Percentiles rank a stretch among this genome's conserved stretches.
Conservation (phyloP, 441 rosid genomes). For the Viola pubescens region DNA sequence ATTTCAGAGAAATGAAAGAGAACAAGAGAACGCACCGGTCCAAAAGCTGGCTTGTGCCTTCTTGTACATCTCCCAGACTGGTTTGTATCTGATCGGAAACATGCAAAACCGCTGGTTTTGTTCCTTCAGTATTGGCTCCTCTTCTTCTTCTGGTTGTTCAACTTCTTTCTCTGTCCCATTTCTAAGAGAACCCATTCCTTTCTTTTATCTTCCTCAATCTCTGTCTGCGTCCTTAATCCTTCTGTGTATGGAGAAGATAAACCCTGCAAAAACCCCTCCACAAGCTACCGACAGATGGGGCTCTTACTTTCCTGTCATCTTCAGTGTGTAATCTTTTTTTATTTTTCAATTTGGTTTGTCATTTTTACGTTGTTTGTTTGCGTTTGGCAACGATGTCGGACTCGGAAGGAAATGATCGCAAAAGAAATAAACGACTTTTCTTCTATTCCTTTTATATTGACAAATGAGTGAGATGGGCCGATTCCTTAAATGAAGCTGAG, state of each 20-base stretch:
- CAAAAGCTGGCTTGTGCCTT: constrained; percentile 92
- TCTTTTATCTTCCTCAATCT: not conserved
- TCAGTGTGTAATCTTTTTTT: no score
- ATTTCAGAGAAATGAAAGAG: not conserved
- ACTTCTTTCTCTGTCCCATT: constrained; percentile 21
- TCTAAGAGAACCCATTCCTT: constrained; percentile 44
- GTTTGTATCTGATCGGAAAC: constrained; percentile 69
- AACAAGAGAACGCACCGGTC: constrained; percentile 47
- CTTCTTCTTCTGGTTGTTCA: constrained; percentile 23
- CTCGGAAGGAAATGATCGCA: no score
- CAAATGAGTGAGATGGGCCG: no score
- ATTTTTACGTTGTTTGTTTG: no score
- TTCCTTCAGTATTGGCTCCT: constrained; percentile 57
- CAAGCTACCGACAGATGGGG: not conserved
- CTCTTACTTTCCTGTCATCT: not conserved
- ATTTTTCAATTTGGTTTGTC: not conserved
- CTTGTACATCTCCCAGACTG: constrained; percentile 92
- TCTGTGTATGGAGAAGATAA: constrained; percentile 6
- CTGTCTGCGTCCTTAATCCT: not conserved
- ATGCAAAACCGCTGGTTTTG: constrained; percentile 84
- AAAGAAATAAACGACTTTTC: no score
- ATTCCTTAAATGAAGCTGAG: no score
- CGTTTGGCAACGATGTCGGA: no score
- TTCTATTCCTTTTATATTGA: no score
- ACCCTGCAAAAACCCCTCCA: constrained; percentile 34